Base-by-base conservation (phyloP, 352 stramenopile species). In the Nothophytophthora sp. region DNA sequence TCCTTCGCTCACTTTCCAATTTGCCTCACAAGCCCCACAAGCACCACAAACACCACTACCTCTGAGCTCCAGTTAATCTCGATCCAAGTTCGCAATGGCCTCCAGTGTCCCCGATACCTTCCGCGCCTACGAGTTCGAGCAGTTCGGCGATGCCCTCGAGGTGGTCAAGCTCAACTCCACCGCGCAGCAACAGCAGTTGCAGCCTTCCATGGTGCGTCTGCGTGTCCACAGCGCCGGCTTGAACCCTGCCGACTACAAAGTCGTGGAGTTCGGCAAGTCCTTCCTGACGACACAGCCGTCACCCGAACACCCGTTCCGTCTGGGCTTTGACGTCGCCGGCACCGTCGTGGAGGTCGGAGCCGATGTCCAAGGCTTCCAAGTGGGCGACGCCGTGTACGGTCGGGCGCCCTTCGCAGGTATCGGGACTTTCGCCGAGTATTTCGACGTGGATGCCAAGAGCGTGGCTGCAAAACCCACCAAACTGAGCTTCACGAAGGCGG, bases 401-500 rank as follows among this genome's bases (percentile, higher is more conserved):
- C 60, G 56, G 37, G 23, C 37, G 0, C 43, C 46, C 2, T 55
- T 61, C 23, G 27, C 10, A 4, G 23, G 8, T 5, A 36, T 46
- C 13, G 60, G 52, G 3, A 57, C 67, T 0, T 46, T 85, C 0
- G 57, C 67, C 28, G 67, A 81, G 44, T 85, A 71, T 32, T 16
- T 66, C 1, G 41, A 43, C 2, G 2, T 70, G 10, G 51, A 57
- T 10, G 45, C 45, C 10, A 2, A 68, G 23, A 43, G 54, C 12
- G 50, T 76, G 3, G 50, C 60, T 12, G 16, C 20, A 23, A 85
- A 80, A 39, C 73, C 73, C 5, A 58, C 18, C 29, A 69, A 53
- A 10, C 20, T 80, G 4, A 44, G 44, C 23, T 85, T 85, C 50
- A 43, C 68, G 12, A 32, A 81, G 25, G 64, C 70, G 0, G 73